Evolutionary conservation across 2,329 filamentous ascomycete species (phyloP).

Genomic region (Triangularia verruculosa): DNA sequence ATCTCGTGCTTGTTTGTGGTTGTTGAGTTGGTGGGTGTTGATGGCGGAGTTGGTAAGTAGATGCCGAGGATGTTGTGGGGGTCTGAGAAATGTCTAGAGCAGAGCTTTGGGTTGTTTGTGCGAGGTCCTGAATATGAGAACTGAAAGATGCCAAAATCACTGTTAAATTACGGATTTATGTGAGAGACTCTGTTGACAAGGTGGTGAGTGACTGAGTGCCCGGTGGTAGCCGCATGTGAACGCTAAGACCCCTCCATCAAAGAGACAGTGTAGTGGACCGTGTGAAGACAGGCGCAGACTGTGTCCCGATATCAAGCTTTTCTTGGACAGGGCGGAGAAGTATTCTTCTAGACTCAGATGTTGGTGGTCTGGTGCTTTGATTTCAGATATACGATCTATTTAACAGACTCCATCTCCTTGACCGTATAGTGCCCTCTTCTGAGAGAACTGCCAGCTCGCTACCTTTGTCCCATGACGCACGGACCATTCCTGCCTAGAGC

Average conservation of each 20-base stretch:
- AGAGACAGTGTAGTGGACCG: not conserved
- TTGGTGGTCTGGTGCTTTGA: too few relatives aligned
- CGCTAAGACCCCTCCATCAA: not conserved
- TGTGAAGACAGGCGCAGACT: not conserved
- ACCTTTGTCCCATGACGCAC: not conserved
- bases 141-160: not conserved
- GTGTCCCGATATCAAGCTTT: not conserved
- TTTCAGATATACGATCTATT: too few relatives aligned
- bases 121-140: not conserved
- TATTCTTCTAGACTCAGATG: too few relatives aligned
- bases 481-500: not conserved
- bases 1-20: not conserved
- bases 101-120: not conserved
- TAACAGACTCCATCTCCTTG: too few relatives aligned
- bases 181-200: not conserved
- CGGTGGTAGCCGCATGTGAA: constrained; percentile 7
- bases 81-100: not conserved
- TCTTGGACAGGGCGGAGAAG: not conserved
- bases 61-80: not conserved
- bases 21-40: not conserved
- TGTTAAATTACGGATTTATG: not conserved
- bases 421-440: too few relatives aligned
- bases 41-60: not conserved
- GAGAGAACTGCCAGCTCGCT: too few relatives aligned
- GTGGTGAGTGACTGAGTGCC: not conserved